These are phyloP conservation scores for Psilocybe subaeruginosa DNA, from an alignment of 768 basidiomycete species.

Conservation along the genomic window DNA sequence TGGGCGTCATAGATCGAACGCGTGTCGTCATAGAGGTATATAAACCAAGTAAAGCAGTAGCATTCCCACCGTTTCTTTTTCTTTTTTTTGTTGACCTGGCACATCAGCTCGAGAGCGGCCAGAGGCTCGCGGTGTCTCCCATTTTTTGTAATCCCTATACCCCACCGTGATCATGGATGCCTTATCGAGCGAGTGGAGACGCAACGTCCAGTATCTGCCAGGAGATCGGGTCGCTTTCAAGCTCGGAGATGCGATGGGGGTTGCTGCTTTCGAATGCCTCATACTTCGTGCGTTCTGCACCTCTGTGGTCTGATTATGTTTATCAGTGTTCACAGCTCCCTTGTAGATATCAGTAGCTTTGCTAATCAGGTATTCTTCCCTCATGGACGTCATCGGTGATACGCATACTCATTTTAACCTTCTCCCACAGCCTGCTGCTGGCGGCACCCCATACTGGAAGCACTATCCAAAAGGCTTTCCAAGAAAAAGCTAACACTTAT, in stretches of 20 bases:
- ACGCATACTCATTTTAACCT: background rate
- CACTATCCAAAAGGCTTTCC: constrained; percentile 35
- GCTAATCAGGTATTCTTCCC: constrained; percentile 25
- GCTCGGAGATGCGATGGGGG: constrained; percentile 29
- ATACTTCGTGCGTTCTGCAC: constrained; percentile 25
- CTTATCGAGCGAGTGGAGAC: constrained; percentile 34
- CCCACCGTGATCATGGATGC: constrained; percentile 26
- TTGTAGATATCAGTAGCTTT: constrained; percentile 26
- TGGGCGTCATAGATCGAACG: background rate
- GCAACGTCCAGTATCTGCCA: constrained; percentile 21
- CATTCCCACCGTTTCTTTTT: background rate
- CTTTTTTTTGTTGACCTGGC: background rate
- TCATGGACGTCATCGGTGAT: background rate
- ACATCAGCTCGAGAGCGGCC: too few species aligned
- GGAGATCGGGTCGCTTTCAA: constrained; percentile 38
- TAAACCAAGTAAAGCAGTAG: background rate
- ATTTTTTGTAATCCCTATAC: background rate
- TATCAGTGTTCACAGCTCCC: background rate
- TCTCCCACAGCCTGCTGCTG: constrained; percentile 25
- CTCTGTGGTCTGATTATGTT: background rate
- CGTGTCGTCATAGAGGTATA: background rate
- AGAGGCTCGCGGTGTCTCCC: background rate
- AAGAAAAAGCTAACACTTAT: constrained; percentile 12
- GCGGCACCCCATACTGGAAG: constrained; percentile 31
- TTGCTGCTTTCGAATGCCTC: constrained; percentile 35